phyloP scores from a whole-genome alignment of 176 grass and related monocot genomes.

The Avena sativa region DNA sequence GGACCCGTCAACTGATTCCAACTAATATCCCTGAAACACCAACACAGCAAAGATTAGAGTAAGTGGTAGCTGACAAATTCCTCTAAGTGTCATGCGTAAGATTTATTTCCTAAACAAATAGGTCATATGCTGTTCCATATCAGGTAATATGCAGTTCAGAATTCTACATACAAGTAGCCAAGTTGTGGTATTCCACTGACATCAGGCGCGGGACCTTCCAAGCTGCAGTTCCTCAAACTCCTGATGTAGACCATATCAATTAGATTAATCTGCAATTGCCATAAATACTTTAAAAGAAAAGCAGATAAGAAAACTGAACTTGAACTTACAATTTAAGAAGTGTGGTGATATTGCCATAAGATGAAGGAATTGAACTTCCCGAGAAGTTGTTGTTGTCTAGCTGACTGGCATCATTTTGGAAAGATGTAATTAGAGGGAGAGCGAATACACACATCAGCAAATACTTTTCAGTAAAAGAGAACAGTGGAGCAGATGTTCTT shows the following conservation, averaged over 20 bases:
- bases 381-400: constrained; percentile 97
- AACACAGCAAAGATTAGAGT: constrained; percentile 34
- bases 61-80: constrained; percentile 21
- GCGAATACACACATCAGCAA: background rate
- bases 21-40: constrained; percentile 77
- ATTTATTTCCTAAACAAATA: constrained; percentile 28
- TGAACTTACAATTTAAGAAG: constrained; percentile 83
- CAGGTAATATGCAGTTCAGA: constrained; percentile 18
- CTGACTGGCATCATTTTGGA: constrained; percentile 60
- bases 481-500: background rate
- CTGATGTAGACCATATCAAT: constrained; percentile 45
- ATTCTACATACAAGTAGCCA: constrained; percentile 63
- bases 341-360: constrained; percentile 69
- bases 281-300: constrained; percentile 2
- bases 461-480: constrained; percentile 27
- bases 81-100: background rate
- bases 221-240: constrained; percentile 89
- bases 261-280: constrained; percentile 24
- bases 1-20: constrained; percentile 67
- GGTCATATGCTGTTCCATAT: background rate
- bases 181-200: constrained; percentile 65
- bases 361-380: constrained; percentile 74
- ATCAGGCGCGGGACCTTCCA: constrained; percentile 67
- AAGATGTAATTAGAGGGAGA: constrained; percentile 28
- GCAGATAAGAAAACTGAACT: background rate